phyloP scores from a whole-genome alignment of 768 basidiomycete genomes.

The Tylopilus plumbeoviolaceoides region DNA sequence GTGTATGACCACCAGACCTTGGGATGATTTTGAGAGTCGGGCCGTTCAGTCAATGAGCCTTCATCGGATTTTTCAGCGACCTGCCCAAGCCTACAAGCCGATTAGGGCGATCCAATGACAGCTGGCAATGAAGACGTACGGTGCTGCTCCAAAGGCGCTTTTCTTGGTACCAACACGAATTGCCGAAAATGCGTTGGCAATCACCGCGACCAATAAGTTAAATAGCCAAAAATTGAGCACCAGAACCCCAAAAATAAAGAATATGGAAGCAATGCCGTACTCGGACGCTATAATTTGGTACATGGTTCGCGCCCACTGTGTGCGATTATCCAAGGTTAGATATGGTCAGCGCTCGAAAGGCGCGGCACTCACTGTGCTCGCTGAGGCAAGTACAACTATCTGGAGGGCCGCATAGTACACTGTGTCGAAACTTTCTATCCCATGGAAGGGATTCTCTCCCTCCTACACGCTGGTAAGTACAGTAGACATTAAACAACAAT shows the following conservation, averaged over 20 bases:
- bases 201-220: slow-evolving; percentile 93
- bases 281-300: slow-evolving; percentile 87
- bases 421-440: slow-evolving; percentile 85
- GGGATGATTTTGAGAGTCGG: slow-evolving; percentile 42
- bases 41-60: slow-evolving; percentile 51
- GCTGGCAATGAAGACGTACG: slow-evolving; percentile 13
- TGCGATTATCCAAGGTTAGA: too few species aligned
- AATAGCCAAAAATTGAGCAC: slow-evolving; percentile 93
- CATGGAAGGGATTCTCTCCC: slow-evolving; percentile 56
- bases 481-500: background rate
- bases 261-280: slow-evolving; percentile 78
- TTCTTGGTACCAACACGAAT: slow-evolving; percentile 83
- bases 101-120: background rate
- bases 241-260: slow-evolving; percentile 80
- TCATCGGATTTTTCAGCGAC: slow-evolving; percentile 58
- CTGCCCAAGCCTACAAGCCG: slow-evolving; percentile 31
- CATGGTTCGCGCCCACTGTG: slow-evolving; percentile 77
- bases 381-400: slow-evolving; percentile 77
- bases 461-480: slow-evolving; percentile 39
- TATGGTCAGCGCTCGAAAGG: background rate
- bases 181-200: slow-evolving; percentile 86
- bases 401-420: slow-evolving; percentile 79
- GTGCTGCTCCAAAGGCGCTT: slow-evolving; percentile 84
- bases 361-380: slow-evolving; percentile 56
- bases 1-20: slow-evolving; percentile 56